phyloP scores from a whole-genome alignment of 2,329 filamentous ascomycete genomes.

The Cytospora leucostoma region DNA sequence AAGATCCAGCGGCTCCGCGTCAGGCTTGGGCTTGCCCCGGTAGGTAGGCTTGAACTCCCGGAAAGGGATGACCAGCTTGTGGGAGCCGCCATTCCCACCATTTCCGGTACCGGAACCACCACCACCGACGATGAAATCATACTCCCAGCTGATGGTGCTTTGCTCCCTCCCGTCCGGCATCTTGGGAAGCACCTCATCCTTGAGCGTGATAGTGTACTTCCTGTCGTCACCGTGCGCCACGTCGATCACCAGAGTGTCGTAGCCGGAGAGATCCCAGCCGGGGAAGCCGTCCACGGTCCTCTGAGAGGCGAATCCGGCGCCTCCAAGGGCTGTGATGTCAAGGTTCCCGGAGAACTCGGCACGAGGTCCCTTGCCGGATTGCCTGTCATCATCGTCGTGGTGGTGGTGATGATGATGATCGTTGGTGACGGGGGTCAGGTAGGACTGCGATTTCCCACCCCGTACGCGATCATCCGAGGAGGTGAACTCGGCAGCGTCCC shows the following conservation, averaged over 20 bases:
- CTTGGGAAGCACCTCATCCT: constrained; percentile 63
- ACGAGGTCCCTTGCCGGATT: neutral
- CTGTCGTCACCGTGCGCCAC: constrained; percentile 62
- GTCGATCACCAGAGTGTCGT: constrained; percentile 61
- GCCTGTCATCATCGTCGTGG: neutral
- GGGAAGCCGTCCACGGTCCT: constrained; percentile 52
- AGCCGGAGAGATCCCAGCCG: constrained; percentile 29
- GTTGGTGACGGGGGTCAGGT: constrained; percentile 38
- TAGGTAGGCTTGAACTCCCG: constrained; percentile 69
- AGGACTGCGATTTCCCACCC: constrained; percentile 65
- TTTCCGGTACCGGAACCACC: constrained; percentile 29
- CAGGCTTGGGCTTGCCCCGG: constrained; percentile 64
- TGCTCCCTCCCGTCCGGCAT: constrained; percentile 68
- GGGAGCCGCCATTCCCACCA: constrained; percentile 32
- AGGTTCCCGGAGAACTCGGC: constrained; percentile 54
- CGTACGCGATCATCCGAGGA: constrained; percentile 76
- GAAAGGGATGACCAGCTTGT: constrained; percentile 62
- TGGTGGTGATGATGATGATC: too few species aligned
- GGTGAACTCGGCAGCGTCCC: constrained; percentile 52
- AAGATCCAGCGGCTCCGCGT: constrained; percentile 61
- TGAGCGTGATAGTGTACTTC: constrained; percentile 73
- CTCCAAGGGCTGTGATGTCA: constrained; percentile 67
- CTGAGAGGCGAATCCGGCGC: constrained; percentile 81
- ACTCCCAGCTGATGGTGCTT: constrained; percentile 73
- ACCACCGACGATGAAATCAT: constrained; percentile 53